Conservation (phyloP, 2,329 filamentous ascomycete species). For the Coniochaeta sp. region DNA sequence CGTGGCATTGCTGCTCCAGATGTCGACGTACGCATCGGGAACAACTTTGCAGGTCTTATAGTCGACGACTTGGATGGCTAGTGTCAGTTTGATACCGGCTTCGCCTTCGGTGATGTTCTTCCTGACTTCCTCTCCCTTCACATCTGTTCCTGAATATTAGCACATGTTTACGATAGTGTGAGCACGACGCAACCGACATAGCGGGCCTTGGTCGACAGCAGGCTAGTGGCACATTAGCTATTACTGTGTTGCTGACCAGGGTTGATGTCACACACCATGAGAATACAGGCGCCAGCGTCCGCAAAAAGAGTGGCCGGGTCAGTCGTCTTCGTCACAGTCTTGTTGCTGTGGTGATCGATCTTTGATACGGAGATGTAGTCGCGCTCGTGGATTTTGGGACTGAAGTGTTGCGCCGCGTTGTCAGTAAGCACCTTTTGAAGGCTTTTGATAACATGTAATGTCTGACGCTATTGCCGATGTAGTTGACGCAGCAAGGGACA, state of each 20-base stretch:
- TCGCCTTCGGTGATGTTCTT: slow-evolving; percentile 38
- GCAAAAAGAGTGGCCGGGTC: slow-evolving; percentile 25
- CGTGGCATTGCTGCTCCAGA: slow-evolving; percentile 40
- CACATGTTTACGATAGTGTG: background rate
- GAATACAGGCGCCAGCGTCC: slow-evolving; percentile 32
- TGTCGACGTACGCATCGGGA: slow-evolving; percentile 39
- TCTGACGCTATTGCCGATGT: background rate
- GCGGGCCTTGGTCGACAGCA: slow-evolving; percentile 39
- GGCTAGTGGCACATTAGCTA: slow-evolving; percentile 13
- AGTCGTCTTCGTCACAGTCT: slow-evolving; percentile 18
- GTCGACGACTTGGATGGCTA: slow-evolving; percentile 48
- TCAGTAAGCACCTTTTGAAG: background rate
- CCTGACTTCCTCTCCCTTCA: slow-evolving; percentile 42
- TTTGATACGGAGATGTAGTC: slow-evolving; percentile 21
- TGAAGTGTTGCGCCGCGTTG: background rate
- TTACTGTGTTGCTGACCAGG: background rate
- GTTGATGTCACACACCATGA: slow-evolving; percentile 17
- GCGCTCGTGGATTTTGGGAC: slow-evolving; percentile 14
- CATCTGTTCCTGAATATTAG: slow-evolving; percentile 20
- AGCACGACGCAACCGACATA: slow-evolving; percentile 23
- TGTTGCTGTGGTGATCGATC: slow-evolving; percentile 23
- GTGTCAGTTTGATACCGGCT: slow-evolving; percentile 36
- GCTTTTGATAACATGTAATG: background rate
- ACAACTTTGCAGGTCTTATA: slow-evolving; percentile 44
- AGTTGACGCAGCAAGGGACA: background rate